Evolutionary conservation across 108 stramenopile genomes (phyloP).

Genomic region (Mayamaea pseudoterrestris): DNA sequence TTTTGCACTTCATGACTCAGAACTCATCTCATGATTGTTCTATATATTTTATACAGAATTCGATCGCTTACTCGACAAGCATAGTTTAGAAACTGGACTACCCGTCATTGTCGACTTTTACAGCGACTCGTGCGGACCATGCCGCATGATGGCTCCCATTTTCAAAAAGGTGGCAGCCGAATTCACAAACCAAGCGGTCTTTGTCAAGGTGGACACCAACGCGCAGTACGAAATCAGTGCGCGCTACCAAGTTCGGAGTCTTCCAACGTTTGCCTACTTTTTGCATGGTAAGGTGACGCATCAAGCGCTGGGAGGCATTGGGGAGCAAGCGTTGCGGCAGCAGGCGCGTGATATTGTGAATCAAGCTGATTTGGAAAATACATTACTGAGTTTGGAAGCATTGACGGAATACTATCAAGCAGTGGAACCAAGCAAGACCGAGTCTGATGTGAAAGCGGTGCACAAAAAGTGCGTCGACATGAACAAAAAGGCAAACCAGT

Average conservation of each 20-base stretch:
- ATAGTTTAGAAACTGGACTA: conserved; percentile 77
- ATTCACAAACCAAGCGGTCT: conserved; percentile 72
- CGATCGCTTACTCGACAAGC: conserved; percentile 76
- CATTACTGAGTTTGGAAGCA: conserved; percentile 36
- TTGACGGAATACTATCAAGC: conserved; percentile 51
- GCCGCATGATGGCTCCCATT: conserved; percentile 87
- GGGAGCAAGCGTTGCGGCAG: conserved; percentile 70
- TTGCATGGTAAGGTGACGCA: conserved; percentile 52
- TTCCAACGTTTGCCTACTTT: conserved; percentile 89
- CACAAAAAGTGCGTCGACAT: conserved; percentile 70
- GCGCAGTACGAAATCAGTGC: conserved; percentile 49
- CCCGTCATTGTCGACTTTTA: conserved; percentile 91
- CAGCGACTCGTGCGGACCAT: conserved; percentile 64
- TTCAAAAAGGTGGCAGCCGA: conserved; percentile 87
- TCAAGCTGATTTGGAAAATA: conserved; percentile 63
- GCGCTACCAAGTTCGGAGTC: conserved; percentile 63
- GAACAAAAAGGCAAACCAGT: conserved; percentile 26
- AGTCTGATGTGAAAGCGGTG: conserved; percentile 57
- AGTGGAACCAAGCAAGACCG: conserved; percentile 56
- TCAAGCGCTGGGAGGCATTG: conserved; percentile 79
- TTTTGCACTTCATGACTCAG: too few species aligned
- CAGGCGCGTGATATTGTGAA: conserved; percentile 44
- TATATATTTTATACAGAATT: conserved; percentile 76
- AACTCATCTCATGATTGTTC: too few species aligned
- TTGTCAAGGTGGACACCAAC: conserved; percentile 89